Evolutionary conservation across 768 basidiomycete species (phyloP).

Genomic region (Amyloporia xantha): DNA sequence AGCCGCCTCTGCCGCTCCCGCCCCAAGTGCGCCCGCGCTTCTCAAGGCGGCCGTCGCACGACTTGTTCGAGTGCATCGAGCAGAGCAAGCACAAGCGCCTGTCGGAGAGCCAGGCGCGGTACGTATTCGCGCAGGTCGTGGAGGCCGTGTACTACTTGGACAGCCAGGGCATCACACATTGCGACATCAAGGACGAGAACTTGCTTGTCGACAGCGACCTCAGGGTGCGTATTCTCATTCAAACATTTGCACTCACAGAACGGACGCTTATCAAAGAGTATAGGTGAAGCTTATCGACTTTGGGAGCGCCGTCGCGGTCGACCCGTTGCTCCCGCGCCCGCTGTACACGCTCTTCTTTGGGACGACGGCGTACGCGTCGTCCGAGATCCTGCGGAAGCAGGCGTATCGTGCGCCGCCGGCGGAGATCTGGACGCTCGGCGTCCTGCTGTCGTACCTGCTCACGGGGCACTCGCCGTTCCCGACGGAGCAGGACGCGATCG

Average conservation of each 20-base stretch:
- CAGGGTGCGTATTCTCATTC: conserved; percentile 39
- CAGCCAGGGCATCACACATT: conserved; percentile 79
- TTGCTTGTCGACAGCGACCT: conserved; percentile 70
- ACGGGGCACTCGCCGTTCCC: conserved; percentile 93
- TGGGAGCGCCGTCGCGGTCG: conserved; percentile 71
- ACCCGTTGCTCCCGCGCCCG: conserved; percentile 52
- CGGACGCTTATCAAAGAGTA: neutral
- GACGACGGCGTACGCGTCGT: conserved; percentile 91
- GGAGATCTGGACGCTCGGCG: conserved; percentile 94
- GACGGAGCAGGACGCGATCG: conserved; percentile 71
- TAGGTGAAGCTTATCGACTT: conserved; percentile 96
- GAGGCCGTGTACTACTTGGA: conserved; percentile 81
- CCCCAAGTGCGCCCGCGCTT: conserved; percentile 26
- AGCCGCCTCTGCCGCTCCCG: conserved; percentile 11
- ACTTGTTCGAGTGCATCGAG: conserved; percentile 95
- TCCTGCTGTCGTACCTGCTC: conserved; percentile 89
- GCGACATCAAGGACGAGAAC: conserved; percentile 98
- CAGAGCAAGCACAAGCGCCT: conserved; percentile 75
- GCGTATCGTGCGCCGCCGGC: conserved; percentile 90
- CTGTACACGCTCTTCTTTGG: conserved; percentile 82
- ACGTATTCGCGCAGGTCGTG: conserved; percentile 84
- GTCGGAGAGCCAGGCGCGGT: conserved; percentile 69
- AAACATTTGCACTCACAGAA: neutral
- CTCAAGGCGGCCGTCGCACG: conserved; percentile 75
- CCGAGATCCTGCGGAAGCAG: conserved; percentile 86